phyloP scores from a whole-genome alignment of 179 eudicot species.

The Amaranthus tricolor region DNA sequence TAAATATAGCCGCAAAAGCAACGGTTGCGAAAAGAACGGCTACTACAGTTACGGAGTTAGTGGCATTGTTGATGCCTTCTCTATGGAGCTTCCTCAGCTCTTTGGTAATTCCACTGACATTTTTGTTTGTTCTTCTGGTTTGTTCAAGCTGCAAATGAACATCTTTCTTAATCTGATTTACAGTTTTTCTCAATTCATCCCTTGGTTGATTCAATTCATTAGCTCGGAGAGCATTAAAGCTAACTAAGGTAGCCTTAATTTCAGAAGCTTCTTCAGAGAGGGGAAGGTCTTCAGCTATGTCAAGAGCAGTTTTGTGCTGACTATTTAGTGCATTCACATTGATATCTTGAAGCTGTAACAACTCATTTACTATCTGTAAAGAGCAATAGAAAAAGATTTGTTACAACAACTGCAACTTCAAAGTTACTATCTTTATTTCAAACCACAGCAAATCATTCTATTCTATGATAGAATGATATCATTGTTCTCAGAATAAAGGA shows the following conservation, averaged over 20 bases:
- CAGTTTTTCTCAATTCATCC: slow-evolving; percentile 64
- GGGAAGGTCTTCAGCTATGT: slow-evolving; percentile 66
- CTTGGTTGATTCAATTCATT: slow-evolving; percentile 71
- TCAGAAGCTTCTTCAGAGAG: slow-evolving; percentile 63
- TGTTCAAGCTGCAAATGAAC: slow-evolving; percentile 79
- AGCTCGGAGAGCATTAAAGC: slow-evolving; percentile 56
- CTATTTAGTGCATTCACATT: slow-evolving; percentile 58
- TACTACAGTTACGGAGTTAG: slow-evolving; percentile 81
- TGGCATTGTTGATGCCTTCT: slow-evolving; percentile 84
- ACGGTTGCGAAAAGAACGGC: slow-evolving; percentile 88
- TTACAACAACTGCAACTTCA: slow-evolving; percentile 9
- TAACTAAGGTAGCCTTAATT: slow-evolving; percentile 41
- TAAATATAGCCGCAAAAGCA: slow-evolving; percentile 89
- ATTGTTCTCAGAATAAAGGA: neutral
- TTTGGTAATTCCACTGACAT: slow-evolving; percentile 69
- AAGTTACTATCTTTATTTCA: neutral
- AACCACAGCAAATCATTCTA: neutral
- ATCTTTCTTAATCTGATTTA: slow-evolving; percentile 68
- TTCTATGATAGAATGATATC: neutral
- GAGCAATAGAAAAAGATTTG: slow-evolving; percentile 6
- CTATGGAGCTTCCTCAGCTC: slow-evolving; percentile 77
- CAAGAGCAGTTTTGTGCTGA: slow-evolving; percentile 74
- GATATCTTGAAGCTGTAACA: slow-evolving; percentile 51
- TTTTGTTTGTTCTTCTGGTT: slow-evolving; percentile 59
- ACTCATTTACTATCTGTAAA: slow-evolving; percentile 54